These are phyloP conservation scores for Lentinus tigrinus DNA, from an alignment of 768 basidiomycete genomes.

Conservation along the genomic window DNA sequence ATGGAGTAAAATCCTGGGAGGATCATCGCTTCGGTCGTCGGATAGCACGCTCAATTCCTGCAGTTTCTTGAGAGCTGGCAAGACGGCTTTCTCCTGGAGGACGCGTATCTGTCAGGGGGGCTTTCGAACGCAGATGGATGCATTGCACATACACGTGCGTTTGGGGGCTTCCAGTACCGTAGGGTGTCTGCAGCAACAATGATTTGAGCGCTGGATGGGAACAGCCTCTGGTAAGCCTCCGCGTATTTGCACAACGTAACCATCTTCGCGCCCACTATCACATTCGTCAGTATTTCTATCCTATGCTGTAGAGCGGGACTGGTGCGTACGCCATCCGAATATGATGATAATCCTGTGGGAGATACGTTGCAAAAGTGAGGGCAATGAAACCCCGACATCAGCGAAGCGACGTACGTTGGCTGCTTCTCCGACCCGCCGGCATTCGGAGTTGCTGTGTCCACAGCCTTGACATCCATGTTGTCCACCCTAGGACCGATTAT, in stretches of 20 bases:
- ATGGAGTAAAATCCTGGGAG: background rate
- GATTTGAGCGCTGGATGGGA: conserved; percentile 12
- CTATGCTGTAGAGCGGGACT: background rate
- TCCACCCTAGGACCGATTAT: background rate
- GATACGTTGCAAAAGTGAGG: background rate
- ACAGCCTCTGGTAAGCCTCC: conserved; percentile 11
- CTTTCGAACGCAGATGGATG: background rate
- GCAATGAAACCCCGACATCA: background rate
- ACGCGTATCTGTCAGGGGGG: too few relatives aligned
- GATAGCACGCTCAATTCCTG: background rate
- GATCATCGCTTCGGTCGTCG: background rate
- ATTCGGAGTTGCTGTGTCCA: background rate
- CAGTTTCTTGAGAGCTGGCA: background rate
- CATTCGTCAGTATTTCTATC: background rate
- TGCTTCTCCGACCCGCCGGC: background rate
- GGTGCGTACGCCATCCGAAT: conserved; percentile 21
- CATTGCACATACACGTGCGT: background rate
- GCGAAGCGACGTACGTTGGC: background rate
- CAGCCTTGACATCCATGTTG: background rate
- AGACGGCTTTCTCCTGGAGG: background rate
- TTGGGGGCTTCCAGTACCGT: conserved; percentile 3
- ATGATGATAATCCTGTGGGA: conserved; percentile 14
- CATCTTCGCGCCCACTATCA: conserved; percentile 14
- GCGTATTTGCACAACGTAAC: conserved; percentile 17
- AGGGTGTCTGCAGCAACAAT: conserved; percentile 6